phyloP scores from a whole-genome alignment of 139 green algal genomes.

The Edaphochlamys debaryana region DNA sequence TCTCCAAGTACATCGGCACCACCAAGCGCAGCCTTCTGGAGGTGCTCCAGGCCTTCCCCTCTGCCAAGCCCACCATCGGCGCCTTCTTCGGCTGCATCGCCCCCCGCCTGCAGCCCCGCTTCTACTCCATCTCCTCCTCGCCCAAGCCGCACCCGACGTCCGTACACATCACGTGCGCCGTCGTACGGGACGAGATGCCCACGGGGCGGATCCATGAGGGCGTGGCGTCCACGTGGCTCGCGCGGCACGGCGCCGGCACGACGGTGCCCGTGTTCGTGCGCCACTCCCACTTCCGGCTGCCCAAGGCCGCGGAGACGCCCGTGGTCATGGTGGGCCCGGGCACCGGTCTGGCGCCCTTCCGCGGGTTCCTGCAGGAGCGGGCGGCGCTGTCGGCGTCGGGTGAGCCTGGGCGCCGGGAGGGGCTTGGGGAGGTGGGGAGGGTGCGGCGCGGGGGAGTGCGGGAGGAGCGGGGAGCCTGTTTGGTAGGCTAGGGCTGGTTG shows the following conservation, averaged over 20 bases:
- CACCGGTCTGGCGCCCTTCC: conserved; percentile 96
- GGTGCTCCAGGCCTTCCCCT: conserved; percentile 89
- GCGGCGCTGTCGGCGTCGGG: conserved; percentile 46
- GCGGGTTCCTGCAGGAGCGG: conserved; percentile 96
- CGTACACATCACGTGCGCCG: conserved; percentile 88
- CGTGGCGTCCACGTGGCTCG: conserved; percentile 76
- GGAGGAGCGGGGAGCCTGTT: neutral
- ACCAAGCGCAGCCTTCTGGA: conserved; percentile 71
- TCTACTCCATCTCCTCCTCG: conserved; percentile 92
- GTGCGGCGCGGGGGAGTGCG: neutral
- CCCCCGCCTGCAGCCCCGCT: conserved; percentile 85
- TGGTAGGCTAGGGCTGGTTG: no score
- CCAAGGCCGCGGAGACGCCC: conserved; percentile 67
- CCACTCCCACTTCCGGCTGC: conserved; percentile 90
- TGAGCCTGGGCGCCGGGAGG: neutral
- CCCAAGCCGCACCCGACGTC: conserved; percentile 61
- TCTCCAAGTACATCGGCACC: conserved; percentile 70
- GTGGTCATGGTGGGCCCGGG: conserved; percentile 97
- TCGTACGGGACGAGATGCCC: conserved; percentile 72
- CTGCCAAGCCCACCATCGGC: conserved; percentile 78
- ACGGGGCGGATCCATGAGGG: conserved; percentile 82
- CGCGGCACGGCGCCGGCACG: conserved; percentile 29
- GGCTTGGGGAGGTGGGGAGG: neutral
- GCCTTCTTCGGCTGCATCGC: conserved; percentile 91
- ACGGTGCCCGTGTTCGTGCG: conserved; percentile 85